phyloP scores from a whole-genome alignment of 148 eudicot species.

The Agrostemma githago region DNA sequence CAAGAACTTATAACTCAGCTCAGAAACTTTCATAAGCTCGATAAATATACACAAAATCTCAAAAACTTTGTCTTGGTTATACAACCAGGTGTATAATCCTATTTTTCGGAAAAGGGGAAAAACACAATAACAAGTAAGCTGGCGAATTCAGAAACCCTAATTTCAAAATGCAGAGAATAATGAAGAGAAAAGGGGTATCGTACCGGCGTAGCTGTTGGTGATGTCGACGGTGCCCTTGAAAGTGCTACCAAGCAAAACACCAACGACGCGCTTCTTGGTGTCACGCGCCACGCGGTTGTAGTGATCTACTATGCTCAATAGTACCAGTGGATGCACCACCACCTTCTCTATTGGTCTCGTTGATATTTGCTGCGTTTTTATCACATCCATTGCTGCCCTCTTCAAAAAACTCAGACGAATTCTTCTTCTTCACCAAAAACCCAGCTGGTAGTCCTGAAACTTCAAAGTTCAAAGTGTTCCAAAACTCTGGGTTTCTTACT shows the following conservation, averaged over 20 bases:
- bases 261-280: slow-evolving; percentile 87
- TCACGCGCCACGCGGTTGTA: slow-evolving; percentile 95
- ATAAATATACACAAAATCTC: no score
- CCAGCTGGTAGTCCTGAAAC: no score
- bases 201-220: slow-evolving; percentile 89
- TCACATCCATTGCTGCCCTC: slow-evolving; percentile 61
- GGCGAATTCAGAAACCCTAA: not conserved
- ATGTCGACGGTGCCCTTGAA: slow-evolving; percentile 82
- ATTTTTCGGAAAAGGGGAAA: no score
- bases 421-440: not conserved
- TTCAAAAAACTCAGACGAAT: not conserved
- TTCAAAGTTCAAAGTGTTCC: not conserved
- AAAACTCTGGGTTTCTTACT: not conserved
- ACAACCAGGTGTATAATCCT: no score
- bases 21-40: no score
- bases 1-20: no score
- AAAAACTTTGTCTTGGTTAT: no score
- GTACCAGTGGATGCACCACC: slow-evolving; percentile 85
- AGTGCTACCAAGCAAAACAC: slow-evolving; percentile 77
- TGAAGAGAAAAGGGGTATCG: not conserved
- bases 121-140: no score
- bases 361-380: slow-evolving; percentile 85
- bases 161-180: not conserved
- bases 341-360: slow-evolving; percentile 75
- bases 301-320: slow-evolving; percentile 92